Percentiles rank a stretch among this genome's conserved stretches.
These are phyloP conservation scores for Phytophthora nicotianae DNA, from an alignment of 352 stramenopile genomes.

Conservation along the genomic window DNA sequence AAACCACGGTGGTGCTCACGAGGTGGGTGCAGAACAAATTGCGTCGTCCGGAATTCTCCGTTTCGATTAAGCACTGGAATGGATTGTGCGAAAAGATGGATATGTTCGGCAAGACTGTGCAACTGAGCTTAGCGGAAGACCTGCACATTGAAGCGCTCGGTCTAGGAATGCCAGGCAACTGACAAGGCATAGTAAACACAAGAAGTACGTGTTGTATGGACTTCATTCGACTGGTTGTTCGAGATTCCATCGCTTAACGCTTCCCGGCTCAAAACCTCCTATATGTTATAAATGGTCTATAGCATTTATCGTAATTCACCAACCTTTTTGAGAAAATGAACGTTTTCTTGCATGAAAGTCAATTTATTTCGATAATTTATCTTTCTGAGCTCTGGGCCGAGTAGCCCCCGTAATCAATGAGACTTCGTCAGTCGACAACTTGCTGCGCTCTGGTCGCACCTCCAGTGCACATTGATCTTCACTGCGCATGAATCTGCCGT, in stretches of 20 bases:
- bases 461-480: neutral
- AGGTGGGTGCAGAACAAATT: slow-evolving; percentile 37
- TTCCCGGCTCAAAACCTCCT: slow-evolving; percentile 1
- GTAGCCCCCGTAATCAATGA: slow-evolving; percentile 2
- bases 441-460: neutral
- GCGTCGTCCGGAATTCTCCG: slow-evolving; percentile 25
- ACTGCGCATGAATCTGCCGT: neutral
- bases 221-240: too few relatives aligned
- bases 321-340: too few relatives aligned
- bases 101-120: slow-evolving; percentile 32
- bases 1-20: slow-evolving; percentile 32
- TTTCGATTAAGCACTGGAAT: slow-evolving; percentile 28
- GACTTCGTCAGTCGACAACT: slow-evolving; percentile 9
- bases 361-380: neutral
- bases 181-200: too few relatives aligned
- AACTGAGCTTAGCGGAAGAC: slow-evolving; percentile 30
- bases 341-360: neutral
- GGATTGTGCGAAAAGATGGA: slow-evolving; percentile 36
- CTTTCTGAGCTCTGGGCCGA: too few relatives aligned
- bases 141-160: slow-evolving; percentile 17
- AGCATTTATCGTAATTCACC: neutral
- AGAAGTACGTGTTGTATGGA: too few relatives aligned
- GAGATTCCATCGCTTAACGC: too few relatives aligned
- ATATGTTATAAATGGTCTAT: neutral
- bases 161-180: slow-evolving; percentile 6